These are phyloP conservation scores for Cucurbita ficifolia DNA, from an alignment of 306 rosid genomes.

Conservation along the genomic window DNA sequence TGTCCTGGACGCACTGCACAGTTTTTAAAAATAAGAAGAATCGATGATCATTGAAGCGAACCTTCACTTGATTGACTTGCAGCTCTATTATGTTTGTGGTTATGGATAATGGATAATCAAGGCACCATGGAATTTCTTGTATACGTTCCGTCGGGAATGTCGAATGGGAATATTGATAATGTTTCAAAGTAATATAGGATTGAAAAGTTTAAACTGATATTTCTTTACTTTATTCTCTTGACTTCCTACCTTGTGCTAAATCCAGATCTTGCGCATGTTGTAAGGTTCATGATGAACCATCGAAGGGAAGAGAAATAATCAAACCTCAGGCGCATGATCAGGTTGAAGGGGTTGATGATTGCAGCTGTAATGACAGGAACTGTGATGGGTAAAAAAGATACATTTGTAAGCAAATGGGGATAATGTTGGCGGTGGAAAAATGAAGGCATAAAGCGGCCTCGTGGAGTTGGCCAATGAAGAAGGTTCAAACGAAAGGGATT, in stretches of 20 bases:
- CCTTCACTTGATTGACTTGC: conserved; percentile 35
- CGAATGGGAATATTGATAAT: background rate
- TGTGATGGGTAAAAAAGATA: background rate
- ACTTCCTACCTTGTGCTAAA: background rate
- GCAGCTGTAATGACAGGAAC: background rate
- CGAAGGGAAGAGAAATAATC: background rate
- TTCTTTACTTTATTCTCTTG: background rate
- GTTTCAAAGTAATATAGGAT: background rate
- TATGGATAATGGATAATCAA: conserved; percentile 1
- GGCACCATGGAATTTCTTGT: background rate
- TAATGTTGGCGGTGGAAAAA: conserved; percentile 1
- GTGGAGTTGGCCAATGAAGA: background rate
- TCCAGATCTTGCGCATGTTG: background rate
- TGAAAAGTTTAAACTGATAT: background rate
- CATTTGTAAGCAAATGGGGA: background rate
- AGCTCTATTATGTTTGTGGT: conserved; percentile 18
- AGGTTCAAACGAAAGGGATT: background rate
- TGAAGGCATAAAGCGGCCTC: background rate
- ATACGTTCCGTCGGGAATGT: background rate
- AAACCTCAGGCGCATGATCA: background rate
- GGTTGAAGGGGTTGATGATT: background rate
- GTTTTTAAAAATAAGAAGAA: conserved; percentile 20
- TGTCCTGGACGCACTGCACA: conserved; percentile 18
- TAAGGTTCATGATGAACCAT: background rate
- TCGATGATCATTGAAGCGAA: conserved; percentile 24